Base-by-base conservation (phyloP, 1,284 basidiomycete genomes). In the Takashimella koratensis region DNA sequence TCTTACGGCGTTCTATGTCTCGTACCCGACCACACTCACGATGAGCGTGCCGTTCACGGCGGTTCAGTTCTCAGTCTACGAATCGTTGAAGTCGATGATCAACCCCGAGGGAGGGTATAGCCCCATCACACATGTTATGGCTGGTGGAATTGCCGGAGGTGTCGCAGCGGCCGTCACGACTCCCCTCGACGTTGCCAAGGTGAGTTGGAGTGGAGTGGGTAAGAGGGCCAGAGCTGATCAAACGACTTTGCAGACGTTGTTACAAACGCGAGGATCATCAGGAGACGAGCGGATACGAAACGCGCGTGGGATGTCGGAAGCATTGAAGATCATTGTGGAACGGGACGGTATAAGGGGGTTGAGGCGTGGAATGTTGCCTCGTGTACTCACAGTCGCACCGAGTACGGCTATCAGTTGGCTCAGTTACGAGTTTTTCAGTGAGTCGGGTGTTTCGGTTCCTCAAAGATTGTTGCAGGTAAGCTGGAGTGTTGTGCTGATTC, bases 41-140 rank as follows among this genome's bases (percentile, higher is more conserved):
- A 98, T 98, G 83, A 88, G 90, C 42, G 90, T 99, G 42, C 96
- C 96, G 1, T 98, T 98, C 80, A 98, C 95, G 54, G 95, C 96
- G 40, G 92, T 94, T 41, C 96, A 99, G 75, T 98, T 94, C 78
- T 90, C 91, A 5, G 88, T 90, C 4, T 99, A 99, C 78, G 96
- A 98, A 76, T 89, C 90, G 74, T 77, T 95, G 55, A 98, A 98
- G 78, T 81, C 82, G 60, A 73, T 90, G 45, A 77, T 97, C 68
- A 99, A 98, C 76, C 92, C 96, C 2, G 75, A 80, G 20, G 86
- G 87, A 53, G 80, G 81, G 47, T 99, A 99, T 76, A 95, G 91
- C 24, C 96, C 96, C 10, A 69, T 84, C 27, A 88, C 93, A 25
- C 96, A 99, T 77, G 90, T 94, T 56, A 79, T 87, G 36, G 87